Conservation (phyloP, 1,284 basidiomycete genomes). For the Cutaneotrichosporon cyanovorans region DNA sequence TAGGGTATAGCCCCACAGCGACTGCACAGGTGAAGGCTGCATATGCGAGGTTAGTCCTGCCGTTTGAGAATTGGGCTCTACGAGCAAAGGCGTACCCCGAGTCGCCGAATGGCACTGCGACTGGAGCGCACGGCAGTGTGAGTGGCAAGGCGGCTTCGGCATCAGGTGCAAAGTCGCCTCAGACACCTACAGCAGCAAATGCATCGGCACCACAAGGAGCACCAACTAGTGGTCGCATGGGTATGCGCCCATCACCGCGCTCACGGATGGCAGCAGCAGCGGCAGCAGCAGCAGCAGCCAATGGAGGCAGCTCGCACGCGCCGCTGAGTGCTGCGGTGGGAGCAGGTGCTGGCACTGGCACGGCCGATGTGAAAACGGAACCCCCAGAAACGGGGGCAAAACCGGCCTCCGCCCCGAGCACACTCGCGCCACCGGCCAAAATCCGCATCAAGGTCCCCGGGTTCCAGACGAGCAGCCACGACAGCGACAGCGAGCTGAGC, state of each 20-base stretch:
- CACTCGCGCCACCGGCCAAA: constrained; percentile 6
- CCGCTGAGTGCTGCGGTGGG: constrained; percentile 1
- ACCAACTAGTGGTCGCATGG: constrained; percentile 12
- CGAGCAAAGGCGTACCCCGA: constrained; percentile 53
- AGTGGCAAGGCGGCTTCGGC: constrained; percentile 10
- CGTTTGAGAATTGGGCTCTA: constrained; percentile 84
- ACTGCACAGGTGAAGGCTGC: constrained; percentile 75
- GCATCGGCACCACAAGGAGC: too few species aligned
- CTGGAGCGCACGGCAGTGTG: constrained; percentile 6
- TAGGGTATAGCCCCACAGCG: constrained; percentile 58
- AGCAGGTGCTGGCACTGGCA: too few species aligned
- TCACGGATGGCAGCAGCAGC: constrained; percentile 2
- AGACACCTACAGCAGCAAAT: constrained; percentile 9
- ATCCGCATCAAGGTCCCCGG: constrained; percentile 33
- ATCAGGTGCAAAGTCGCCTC: constrained; percentile 8
- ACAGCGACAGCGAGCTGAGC: constrained; percentile 39
- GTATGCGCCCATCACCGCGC: constrained; percentile 11
- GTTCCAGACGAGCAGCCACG: constrained; percentile 27
- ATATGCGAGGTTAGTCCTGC: constrained; percentile 81
- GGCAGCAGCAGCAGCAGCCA: too few species aligned
- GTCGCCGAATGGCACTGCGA: constrained; percentile 29
- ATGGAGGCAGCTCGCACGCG: too few species aligned
- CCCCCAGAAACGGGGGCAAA: too few species aligned
- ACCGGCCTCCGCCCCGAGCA: too few species aligned
- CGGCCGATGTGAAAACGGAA: too few species aligned